Conservation (phyloP, 106 monocot genomes). For the Gastrodia elata region DNA sequence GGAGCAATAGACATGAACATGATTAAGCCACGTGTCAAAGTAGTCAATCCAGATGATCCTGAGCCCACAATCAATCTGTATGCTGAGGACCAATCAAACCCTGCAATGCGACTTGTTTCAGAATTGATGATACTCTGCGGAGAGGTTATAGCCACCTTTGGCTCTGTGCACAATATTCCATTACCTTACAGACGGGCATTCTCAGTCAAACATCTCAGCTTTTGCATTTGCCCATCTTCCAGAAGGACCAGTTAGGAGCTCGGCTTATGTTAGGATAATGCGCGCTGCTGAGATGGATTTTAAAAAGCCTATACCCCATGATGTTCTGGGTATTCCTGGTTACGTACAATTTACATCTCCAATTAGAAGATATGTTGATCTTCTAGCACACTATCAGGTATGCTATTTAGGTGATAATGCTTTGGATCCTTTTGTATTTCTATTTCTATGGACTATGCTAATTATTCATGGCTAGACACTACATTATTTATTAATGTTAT, state of each 20-base stretch:
- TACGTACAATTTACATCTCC: constrained; percentile 98
- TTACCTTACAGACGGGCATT: constrained; percentile 95
- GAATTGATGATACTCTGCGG: constrained; percentile 99
- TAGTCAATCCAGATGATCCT: constrained; percentile 70
- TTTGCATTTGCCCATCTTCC: constrained; percentile 85
- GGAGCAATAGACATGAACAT: constrained; percentile 78
- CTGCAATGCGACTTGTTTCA: constrained; percentile 82
- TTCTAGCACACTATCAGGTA: constrained; percentile 96
- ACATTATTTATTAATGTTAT: not conserved
- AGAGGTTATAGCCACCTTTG: constrained; percentile 86
- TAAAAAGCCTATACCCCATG: constrained; percentile 65
- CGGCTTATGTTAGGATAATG: constrained; percentile 78
- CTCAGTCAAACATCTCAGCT: constrained; percentile 63
- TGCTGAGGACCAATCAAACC: constrained; percentile 64
- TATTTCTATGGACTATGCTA: not conserved
- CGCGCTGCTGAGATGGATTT: constrained; percentile 89
- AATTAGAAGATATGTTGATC: constrained; percentile 81
- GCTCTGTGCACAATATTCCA: constrained; percentile 70
- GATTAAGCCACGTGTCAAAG: constrained; percentile 77
- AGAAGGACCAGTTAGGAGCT: constrained; percentile 82
- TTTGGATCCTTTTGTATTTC: not conserved
- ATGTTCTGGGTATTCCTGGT: constrained; percentile 77
- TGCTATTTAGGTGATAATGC: constrained; percentile 4
- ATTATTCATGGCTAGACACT: not conserved
- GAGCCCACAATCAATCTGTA: constrained; percentile 75